Evolutionary conservation across 176 grass and related monocot species (phyloP).

Genomic region (Oryza punctata): DNA sequence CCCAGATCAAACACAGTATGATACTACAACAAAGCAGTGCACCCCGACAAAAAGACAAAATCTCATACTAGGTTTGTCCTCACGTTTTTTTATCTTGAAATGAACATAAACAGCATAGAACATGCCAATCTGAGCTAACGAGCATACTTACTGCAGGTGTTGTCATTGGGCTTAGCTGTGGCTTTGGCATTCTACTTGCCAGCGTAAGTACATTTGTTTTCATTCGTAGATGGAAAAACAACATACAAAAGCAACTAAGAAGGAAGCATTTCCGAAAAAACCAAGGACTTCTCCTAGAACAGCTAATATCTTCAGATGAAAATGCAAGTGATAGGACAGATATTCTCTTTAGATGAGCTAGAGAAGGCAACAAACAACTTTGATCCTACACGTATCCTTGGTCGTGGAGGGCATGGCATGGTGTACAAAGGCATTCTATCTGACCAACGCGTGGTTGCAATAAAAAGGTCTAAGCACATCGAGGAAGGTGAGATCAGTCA

Average conservation of each 20-base stretch:
- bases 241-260: background rate
- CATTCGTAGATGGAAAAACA: background rate
- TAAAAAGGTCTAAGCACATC: background rate
- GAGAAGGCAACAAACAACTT: conserved; percentile 27
- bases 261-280: conserved; percentile 33
- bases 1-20: too few species aligned
- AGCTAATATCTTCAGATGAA: too few species aligned
- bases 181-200: too few species aligned
- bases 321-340: background rate
- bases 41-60: too few species aligned
- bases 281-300: background rate
- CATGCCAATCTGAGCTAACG: too few species aligned
- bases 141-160: too few species aligned
- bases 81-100: too few species aligned
- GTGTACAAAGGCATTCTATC: conserved; percentile 27
- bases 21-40: too few species aligned
- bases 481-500: background rate
- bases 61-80: too few species aligned
- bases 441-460: conserved; percentile 9
- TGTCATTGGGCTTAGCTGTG: too few species aligned
- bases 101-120: too few species aligned
- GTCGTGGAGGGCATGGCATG: conserved; percentile 14
- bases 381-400: conserved; percentile 7
- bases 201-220: background rate
- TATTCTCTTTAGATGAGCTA: conserved; percentile 14